A percentile compares a stretch with the other conserved stretches of the same genome.
These are phyloP conservation scores for Echites panduratus DNA, from an alignment of 257 asterid genomes.

Conservation along the genomic window DNA sequence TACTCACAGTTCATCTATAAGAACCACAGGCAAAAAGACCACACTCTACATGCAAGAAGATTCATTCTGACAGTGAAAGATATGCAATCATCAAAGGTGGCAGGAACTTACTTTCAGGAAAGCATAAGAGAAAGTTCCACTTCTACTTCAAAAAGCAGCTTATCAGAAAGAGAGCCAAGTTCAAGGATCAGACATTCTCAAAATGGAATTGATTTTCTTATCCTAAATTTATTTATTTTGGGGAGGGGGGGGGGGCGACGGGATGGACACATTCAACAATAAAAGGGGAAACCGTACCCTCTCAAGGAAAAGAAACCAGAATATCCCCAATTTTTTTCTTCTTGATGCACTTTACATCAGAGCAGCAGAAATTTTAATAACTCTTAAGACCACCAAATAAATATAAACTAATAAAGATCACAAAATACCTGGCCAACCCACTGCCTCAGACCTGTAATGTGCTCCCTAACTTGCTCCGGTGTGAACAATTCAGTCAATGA, in stretches of 20 bases:
- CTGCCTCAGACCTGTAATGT: slow-evolving; percentile 78
- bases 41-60: neutral
- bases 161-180: neutral
- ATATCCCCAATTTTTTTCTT: neutral
- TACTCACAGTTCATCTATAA: neutral
- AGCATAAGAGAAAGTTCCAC: neutral
- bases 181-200: neutral
- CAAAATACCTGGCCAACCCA: slow-evolving; percentile 97
- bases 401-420: slow-evolving; percentile 6
- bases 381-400: neutral
- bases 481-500: slow-evolving; percentile 91
- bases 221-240: neutral
- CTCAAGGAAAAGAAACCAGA: neutral
- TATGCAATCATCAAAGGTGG: neutral
- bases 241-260: too few species aligned
- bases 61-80: neutral
- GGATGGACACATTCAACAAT: neutral
- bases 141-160: neutral
- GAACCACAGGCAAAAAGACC: neutral
- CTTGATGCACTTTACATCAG: neutral
- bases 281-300: neutral
- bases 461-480: slow-evolving; percentile 81
- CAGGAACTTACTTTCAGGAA: neutral
- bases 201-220: neutral
- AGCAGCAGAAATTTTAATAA: neutral